Conservation (phyloP, 1,284 basidiomycete genomes). For the Tilletia walkeri region DNA sequence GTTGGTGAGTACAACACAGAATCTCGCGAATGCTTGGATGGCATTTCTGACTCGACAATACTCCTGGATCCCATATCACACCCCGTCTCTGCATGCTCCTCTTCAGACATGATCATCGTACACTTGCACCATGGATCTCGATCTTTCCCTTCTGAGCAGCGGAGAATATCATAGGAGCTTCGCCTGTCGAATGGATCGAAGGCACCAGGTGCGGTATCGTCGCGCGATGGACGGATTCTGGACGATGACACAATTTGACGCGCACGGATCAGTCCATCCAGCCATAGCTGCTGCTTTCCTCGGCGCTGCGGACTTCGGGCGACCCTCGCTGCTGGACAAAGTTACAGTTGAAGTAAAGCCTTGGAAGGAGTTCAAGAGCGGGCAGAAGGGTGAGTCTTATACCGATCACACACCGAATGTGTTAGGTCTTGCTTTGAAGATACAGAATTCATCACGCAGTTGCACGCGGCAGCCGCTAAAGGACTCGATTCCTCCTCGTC, state of each 20-base stretch:
- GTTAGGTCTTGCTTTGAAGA: neutral
- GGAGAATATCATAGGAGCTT: neutral
- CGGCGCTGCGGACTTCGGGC: neutral
- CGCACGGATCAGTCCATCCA: neutral
- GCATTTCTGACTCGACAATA: too few relatives aligned
- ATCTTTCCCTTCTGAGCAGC: neutral
- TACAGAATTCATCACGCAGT: neutral
- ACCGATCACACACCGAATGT: neutral
- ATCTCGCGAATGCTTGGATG: too few relatives aligned
- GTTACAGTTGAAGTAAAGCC: conserved; percentile 9
- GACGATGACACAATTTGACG: neutral
- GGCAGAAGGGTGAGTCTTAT: neutral
- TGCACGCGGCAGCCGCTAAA: neutral
- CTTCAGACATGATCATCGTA: too few relatives aligned
- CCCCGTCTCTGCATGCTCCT: too few relatives aligned
- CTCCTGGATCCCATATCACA: too few relatives aligned
- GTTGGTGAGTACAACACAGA: too few relatives aligned
- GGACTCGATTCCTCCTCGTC: conserved; percentile 66
- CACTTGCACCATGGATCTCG: too few relatives aligned
- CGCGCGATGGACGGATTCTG: neutral
- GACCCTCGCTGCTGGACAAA: conserved; percentile 6
- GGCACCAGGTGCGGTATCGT: neutral
- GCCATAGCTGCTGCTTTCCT: neutral
- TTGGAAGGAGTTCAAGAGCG: conserved; percentile 5
- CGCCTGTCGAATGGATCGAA: neutral